Evolutionary conservation across 257 asterid genomes (phyloP).

Genomic region (Thymus quinquecostatus): DNA sequence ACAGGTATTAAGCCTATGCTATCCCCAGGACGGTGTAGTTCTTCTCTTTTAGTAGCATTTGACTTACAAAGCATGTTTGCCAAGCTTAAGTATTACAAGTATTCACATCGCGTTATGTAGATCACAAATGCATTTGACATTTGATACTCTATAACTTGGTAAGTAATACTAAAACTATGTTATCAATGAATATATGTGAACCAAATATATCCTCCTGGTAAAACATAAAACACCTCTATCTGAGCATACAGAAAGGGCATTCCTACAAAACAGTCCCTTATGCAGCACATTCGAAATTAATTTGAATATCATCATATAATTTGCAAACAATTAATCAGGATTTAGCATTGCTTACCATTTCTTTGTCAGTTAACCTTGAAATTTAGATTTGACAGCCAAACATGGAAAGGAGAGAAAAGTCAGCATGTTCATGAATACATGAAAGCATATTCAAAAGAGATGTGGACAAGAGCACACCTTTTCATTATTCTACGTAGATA

Average conservation of each 20-base stretch:
- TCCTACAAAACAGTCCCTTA: slow-evolving; percentile 7
- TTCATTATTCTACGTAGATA: slow-evolving; percentile 83
- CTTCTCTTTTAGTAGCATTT: not conserved
- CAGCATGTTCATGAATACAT: slow-evolving; percentile 32
- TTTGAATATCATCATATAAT: not conserved
- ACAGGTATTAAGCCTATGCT: not conserved
- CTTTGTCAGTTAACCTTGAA: slow-evolving; percentile 80
- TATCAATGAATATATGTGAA: slow-evolving; percentile 13
- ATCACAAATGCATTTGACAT: slow-evolving; percentile 11
- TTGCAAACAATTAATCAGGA: slow-evolving; percentile 27
- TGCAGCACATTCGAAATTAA: slow-evolving; percentile 15
- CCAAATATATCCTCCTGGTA: not conserved
- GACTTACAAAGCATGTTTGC: slow-evolving; percentile 4
- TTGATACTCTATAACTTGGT: slow-evolving; percentile 8
- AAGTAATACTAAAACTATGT: slow-evolving; percentile 6
- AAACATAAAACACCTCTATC: slow-evolving; percentile 13
- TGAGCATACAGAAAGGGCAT: slow-evolving; percentile 8
- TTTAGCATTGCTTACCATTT: slow-evolving; percentile 64
- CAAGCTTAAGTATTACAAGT: slow-evolving; percentile 17
- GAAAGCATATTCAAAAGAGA: slow-evolving; percentile 10
- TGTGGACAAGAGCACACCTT: slow-evolving; percentile 50
- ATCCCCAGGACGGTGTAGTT: not conserved
- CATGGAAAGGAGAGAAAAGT: slow-evolving; percentile 36
- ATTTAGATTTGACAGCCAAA: slow-evolving; percentile 32
- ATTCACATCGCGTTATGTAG: slow-evolving; percentile 14